Conservation (phyloP, 441 rosid species). For the Adansonia rubrostipa region DNA sequence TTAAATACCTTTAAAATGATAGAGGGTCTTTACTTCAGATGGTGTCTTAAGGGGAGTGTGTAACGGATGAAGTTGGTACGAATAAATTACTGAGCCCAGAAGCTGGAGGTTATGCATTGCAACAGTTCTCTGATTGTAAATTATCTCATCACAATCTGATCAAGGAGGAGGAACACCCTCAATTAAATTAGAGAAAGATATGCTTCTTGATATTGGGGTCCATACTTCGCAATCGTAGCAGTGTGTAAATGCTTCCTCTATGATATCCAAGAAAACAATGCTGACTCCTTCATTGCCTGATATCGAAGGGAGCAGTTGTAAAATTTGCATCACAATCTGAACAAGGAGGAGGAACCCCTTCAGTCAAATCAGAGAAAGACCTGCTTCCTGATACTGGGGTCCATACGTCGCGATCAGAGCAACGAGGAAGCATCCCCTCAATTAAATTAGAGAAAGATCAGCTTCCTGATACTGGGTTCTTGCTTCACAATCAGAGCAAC, state of each 20-base stretch:
- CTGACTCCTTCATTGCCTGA: not conserved
- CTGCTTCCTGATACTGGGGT: no score
- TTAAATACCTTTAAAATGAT: constrained; percentile 26
- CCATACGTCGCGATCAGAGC: no score
- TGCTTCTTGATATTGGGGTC: constrained; percentile 31
- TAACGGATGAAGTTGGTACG: constrained; percentile 39
- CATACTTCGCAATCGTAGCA: constrained; percentile 26
- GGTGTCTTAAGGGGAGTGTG: constrained; percentile 49
- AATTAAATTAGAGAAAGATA: constrained; percentile 33
- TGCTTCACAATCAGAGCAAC: constrained; percentile 24
- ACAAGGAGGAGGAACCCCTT: no score
- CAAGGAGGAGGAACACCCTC: constrained; percentile 30
- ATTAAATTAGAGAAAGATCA: constrained; percentile 35
- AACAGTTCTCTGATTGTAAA: constrained; percentile 33
- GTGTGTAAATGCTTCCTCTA: not conserved
- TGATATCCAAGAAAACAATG: not conserved
- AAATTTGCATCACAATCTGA: no score
- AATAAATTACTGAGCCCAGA: constrained; percentile 38
- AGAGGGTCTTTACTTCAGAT: constrained; percentile 36
- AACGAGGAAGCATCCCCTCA: constrained; percentile 12
- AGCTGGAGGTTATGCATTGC: constrained; percentile 31
- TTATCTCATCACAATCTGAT: constrained; percentile 37
- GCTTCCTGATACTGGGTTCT: constrained; percentile 31
- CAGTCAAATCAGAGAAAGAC: no score
- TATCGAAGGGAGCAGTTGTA: not conserved